A percentile compares a stretch with the other conserved stretches of the same genome.
Evolutionary conservation across 2,329 filamentous ascomycete genomes (phyloP).

Genomic region (Neoarthrinium moseri): DNA sequence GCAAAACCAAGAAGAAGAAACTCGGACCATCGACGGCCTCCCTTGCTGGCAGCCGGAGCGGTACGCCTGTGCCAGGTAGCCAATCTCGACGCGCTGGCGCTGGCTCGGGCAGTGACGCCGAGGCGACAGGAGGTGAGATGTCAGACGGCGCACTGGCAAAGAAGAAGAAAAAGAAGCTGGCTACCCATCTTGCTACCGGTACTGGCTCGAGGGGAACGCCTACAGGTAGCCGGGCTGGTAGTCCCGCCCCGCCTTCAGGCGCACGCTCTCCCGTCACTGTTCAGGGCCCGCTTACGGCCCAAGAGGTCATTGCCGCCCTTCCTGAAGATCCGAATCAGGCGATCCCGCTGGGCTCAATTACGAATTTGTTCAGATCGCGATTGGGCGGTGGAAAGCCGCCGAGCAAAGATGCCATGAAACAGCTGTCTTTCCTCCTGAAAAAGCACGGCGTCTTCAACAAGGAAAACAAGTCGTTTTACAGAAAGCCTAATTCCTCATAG

Average conservation of each 20-base stretch:
- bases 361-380: conserved; percentile 53
- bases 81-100: conserved; percentile 44
- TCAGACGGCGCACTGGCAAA: conserved; percentile 54
- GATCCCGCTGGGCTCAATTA: conserved; percentile 52
- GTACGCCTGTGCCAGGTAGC: conserved; percentile 52
- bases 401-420: conserved; percentile 49
- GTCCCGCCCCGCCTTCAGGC: conserved; percentile 47
- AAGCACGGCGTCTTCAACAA: conserved; percentile 50
- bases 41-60: conserved; percentile 50
- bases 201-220: conserved; percentile 50
- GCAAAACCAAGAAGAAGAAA: conserved; percentile 76
- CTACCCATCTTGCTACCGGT: conserved; percentile 24
- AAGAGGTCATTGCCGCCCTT: conserved; percentile 55
- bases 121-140: conserved; percentile 68
- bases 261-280: conserved; percentile 31
- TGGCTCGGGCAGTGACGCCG: conserved; percentile 69
- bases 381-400: conserved; percentile 51
- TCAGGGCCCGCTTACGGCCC: conserved; percentile 44
- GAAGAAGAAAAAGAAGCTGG: conserved; percentile 54
- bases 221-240: conserved; percentile 59
- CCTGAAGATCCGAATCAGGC: conserved; percentile 46
- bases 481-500: too few species aligned
- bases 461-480: conserved; percentile 54
- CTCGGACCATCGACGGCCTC: conserved; percentile 41
- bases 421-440: conserved; percentile 61